phyloP scores from a whole-genome alignment of 2,329 filamentous ascomycete species.

The Fusarium sp. region DNA sequence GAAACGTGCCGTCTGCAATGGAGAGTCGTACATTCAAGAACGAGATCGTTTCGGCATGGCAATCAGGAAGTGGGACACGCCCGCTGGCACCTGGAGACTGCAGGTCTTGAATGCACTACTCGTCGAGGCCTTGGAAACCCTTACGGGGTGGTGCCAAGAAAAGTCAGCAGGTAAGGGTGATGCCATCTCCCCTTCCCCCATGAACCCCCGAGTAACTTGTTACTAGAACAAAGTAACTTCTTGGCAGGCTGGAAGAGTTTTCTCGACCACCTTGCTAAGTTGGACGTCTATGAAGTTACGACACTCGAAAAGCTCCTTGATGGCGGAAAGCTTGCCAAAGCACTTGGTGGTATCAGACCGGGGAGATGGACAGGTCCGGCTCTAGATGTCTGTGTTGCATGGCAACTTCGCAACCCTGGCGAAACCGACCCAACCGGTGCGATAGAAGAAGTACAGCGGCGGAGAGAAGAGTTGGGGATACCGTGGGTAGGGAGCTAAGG shows the following conservation, averaged over 20 bases:
- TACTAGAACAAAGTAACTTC: constrained; percentile 56
- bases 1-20: constrained; percentile 63
- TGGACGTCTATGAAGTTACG: constrained; percentile 67
- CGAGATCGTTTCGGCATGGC: constrained; percentile 77
- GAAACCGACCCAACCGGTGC: constrained; percentile 66
- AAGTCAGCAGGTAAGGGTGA: constrained; percentile 51
- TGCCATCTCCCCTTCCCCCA: constrained; percentile 29
- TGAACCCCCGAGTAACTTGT: constrained; percentile 2
- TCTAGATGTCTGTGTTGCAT: constrained; percentile 81
- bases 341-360: constrained; percentile 72
- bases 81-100: constrained; percentile 71
- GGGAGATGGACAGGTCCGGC: constrained; percentile 87
- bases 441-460: constrained; percentile 66
- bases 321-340: constrained; percentile 76
- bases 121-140: constrained; percentile 64
- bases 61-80: constrained; percentile 75
- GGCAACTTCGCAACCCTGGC: constrained; percentile 85
- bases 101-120: constrained; percentile 76
- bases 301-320: constrained; percentile 73
- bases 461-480: constrained; percentile 62
- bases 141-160: constrained; percentile 45
- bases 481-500: background rate
- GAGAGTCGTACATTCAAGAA: constrained; percentile 56
- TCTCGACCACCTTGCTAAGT: constrained; percentile 61
- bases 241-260: constrained; percentile 63